These are phyloP conservation scores for Laguncularia racemosa DNA, from an alignment of 345 rosid genomes.

Conservation along the genomic window DNA sequence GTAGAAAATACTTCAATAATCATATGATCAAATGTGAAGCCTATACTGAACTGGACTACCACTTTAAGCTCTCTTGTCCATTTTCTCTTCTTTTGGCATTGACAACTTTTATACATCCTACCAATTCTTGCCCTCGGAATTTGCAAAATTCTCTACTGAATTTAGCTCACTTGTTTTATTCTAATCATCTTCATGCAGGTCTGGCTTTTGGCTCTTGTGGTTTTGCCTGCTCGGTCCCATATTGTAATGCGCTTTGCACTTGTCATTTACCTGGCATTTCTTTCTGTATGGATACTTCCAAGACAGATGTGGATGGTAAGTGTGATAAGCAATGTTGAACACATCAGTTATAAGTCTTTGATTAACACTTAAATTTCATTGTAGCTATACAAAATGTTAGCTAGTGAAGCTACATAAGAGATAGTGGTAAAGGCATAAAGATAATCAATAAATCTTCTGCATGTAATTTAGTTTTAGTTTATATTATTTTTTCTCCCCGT, in stretches of 20 bases:
- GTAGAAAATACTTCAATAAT: too few species aligned
- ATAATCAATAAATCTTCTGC: too few species aligned
- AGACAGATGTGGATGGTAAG: slow-evolving; percentile 67
- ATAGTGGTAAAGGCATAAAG: too few species aligned
- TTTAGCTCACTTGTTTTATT: neutral
- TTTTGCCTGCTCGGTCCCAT: slow-evolving; percentile 81
- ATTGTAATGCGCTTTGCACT: slow-evolving; percentile 70
- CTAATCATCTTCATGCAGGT: slow-evolving; percentile 39
- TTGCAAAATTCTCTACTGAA: neutral
- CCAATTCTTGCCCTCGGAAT: too few species aligned
- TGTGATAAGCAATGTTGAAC: neutral
- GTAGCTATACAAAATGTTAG: neutral
- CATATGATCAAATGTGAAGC: too few species aligned
- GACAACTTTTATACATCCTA: too few species aligned
- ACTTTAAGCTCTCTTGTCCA: too few species aligned
- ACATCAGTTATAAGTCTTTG: neutral
- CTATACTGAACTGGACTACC: too few species aligned
- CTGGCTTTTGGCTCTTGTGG: slow-evolving; percentile 87
- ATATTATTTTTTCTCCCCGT: too few species aligned
- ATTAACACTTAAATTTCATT: neutral
- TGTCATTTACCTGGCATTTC: slow-evolving; percentile 49
- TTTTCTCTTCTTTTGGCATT: too few species aligned
- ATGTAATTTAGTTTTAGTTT: too few species aligned
- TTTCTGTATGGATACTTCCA: slow-evolving; percentile 72
- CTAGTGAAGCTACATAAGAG: too few species aligned